Percentiles rank a stretch among this genome's conserved stretches.
phyloP scores from a whole-genome alignment of 495 filamentous ascomycete genomes.

The Darksidea phi region DNA sequence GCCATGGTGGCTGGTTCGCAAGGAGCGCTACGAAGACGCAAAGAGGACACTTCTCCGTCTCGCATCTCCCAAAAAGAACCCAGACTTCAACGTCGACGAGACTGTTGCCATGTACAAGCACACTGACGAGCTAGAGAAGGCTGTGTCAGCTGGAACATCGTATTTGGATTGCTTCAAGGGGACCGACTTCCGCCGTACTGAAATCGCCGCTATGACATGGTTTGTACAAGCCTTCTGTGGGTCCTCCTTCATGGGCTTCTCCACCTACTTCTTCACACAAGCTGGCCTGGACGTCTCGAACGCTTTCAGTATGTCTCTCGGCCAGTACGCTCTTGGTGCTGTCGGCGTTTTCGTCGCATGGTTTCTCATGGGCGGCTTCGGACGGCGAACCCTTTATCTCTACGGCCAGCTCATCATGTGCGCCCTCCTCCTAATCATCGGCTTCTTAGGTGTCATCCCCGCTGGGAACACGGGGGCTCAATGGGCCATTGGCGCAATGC shows the following conservation, averaged over 20 bases:
- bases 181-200: conserved; percentile 67
- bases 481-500: conserved; percentile 67
- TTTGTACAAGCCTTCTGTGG: conserved; percentile 78
- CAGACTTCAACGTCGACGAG: conserved; percentile 68
- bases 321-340: conserved; percentile 74
- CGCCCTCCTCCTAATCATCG: conserved; percentile 67
- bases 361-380: conserved; percentile 68
- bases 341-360: conserved; percentile 70
- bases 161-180: conserved; percentile 77
- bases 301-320: conserved; percentile 69
- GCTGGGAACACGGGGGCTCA: conserved; percentile 51
- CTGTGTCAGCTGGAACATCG: conserved; percentile 65
- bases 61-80: conserved; percentile 42
- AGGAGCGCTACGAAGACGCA: conserved; percentile 64
- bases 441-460: conserved; percentile 67
- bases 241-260: conserved; percentile 63
- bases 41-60: conserved; percentile 66
- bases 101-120: conserved; percentile 84
- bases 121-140: conserved; percentile 70
- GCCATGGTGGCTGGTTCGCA: conserved; percentile 81
- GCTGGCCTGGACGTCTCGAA: conserved; percentile 61
- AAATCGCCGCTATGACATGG: conserved; percentile 74
- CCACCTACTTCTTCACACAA: conserved; percentile 73
- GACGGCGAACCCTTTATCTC: conserved; percentile 69
- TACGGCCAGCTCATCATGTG: conserved; percentile 65